These are phyloP conservation scores for Cryphonectria naterciae DNA, from an alignment of 2,329 filamentous ascomycete genomes.

Conservation along the genomic window DNA sequence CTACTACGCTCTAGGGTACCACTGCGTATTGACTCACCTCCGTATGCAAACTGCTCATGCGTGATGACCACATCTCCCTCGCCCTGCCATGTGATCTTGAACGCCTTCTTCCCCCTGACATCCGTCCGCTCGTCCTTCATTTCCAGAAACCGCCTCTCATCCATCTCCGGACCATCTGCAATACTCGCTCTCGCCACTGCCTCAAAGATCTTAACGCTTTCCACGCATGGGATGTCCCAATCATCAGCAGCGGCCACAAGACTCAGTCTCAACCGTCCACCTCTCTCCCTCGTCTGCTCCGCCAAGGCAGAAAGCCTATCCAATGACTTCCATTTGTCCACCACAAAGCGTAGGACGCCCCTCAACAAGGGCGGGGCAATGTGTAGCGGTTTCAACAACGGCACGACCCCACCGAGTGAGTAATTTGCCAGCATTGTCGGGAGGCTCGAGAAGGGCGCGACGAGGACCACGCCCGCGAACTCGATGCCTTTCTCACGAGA, in stretches of 20 bases:
- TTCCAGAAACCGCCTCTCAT: slow-evolving; percentile 38
- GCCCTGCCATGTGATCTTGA: slow-evolving; percentile 50
- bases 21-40: slow-evolving; percentile 48
- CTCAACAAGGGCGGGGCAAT: slow-evolving; percentile 67
- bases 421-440: slow-evolving; percentile 77
- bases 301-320: slow-evolving; percentile 65
- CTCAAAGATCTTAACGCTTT: slow-evolving; percentile 67
- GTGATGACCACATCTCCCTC: slow-evolving; percentile 53
- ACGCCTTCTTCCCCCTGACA: slow-evolving; percentile 49
- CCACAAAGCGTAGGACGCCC: slow-evolving; percentile 64
- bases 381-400: slow-evolving; percentile 75
- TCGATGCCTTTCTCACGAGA: slow-evolving; percentile 58
- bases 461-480: slow-evolving; percentile 79
- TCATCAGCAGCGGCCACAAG: slow-evolving; percentile 84
- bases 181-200: slow-evolving; percentile 59
- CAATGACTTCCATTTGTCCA: slow-evolving; percentile 82
- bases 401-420: slow-evolving; percentile 75
- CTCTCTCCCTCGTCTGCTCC: slow-evolving; percentile 51
- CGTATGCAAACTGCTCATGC: slow-evolving; percentile 58
- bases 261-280: slow-evolving; percentile 60
- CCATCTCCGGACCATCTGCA: slow-evolving; percentile 43
- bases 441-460: slow-evolving; percentile 78
- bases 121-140: slow-evolving; percentile 51
- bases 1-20: not conserved
- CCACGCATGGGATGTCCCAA: slow-evolving; percentile 76